These are phyloP conservation scores for Pythium sukuiense DNA, from an alignment of 352 stramenopile genomes.

Conservation along the genomic window DNA sequence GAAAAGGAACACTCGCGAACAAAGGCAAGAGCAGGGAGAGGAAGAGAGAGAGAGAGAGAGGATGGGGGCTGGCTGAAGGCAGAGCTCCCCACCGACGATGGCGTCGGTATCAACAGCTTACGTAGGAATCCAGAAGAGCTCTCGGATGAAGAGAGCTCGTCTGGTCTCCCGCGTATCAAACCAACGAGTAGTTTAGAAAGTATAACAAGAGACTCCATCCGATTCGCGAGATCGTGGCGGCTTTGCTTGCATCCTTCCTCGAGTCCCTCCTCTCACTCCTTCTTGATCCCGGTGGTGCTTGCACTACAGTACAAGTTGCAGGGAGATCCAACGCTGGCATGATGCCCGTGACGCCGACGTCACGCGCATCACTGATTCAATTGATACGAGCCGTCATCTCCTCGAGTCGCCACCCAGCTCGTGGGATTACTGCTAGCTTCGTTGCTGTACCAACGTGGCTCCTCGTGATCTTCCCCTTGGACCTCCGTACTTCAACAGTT, in stretches of 20 bases:
- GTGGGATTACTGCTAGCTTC: background rate
- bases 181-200: background rate
- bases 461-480: no score
- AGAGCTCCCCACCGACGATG: background rate
- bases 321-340: no score
- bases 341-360: no score
- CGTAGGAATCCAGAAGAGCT: background rate
- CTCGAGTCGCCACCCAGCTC: background rate
- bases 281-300: no score
- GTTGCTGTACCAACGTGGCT: no score
- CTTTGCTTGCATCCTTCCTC: background rate
- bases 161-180: background rate
- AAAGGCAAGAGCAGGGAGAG: background rate
- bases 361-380: no score
- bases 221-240: background rate
- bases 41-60: background rate
- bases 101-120: background rate
- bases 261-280: no score
- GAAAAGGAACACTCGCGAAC: background rate
- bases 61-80: background rate
- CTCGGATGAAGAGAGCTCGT: slow-evolving; percentile 1
- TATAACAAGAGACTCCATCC: slow-evolving; percentile 2
- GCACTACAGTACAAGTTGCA: no score
- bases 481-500: no score
- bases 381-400: background rate